Conservation (phyloP, 306 rosid genomes). For the Carpinus fangiana region DNA sequence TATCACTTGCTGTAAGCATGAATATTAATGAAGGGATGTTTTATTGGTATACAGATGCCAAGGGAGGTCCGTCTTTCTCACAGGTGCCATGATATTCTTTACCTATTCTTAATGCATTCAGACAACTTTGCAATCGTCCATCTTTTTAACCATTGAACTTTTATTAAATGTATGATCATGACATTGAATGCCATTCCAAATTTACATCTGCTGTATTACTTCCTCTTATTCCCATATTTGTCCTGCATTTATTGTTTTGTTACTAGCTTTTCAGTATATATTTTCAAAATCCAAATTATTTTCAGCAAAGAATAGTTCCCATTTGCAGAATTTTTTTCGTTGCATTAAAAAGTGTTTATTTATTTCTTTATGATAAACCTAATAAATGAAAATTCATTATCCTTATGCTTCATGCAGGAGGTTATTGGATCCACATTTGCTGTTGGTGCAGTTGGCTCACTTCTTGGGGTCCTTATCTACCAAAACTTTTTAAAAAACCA, state of each 20-base stretch:
- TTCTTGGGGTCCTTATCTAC: conserved; percentile 5
- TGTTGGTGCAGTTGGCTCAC: conserved; percentile 8
- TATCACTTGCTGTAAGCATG: background rate
- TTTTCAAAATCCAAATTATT: background rate
- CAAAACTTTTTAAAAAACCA: background rate
- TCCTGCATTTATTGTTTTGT: background rate
- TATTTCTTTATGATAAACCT: background rate
- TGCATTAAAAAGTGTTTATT: background rate
- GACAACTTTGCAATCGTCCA: background rate
- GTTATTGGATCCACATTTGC: background rate
- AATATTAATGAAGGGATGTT: conserved; percentile 7
- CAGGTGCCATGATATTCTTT: background rate
- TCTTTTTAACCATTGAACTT: background rate
- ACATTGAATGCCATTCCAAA: background rate
- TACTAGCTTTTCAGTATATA: background rate
- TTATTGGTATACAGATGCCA: conserved; percentile 9
- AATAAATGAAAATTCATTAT: background rate
- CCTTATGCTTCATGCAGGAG: conserved; percentile 2
- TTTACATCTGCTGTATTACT: background rate
- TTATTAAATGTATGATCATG: background rate
- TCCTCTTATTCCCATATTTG: background rate
- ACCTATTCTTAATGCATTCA: background rate
- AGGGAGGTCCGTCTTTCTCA: conserved; percentile 5
- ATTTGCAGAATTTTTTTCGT: background rate
- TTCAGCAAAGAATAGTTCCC: background rate